phyloP scores from a whole-genome alignment of 768 basidiomycete genomes.

The Lentinula lateritia region DNA sequence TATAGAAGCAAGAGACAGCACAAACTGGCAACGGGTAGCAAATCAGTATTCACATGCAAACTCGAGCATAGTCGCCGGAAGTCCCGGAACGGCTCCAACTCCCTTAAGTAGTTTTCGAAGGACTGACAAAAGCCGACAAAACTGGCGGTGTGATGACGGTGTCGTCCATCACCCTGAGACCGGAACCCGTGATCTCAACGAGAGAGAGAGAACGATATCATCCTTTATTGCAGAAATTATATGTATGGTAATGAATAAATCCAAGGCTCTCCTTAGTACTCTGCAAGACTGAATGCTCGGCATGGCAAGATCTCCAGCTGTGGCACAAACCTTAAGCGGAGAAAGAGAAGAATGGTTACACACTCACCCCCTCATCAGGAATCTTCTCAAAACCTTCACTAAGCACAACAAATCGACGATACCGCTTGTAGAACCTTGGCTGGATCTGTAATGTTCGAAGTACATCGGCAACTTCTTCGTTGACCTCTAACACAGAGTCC shows the following conservation, averaged over 20 bases:
- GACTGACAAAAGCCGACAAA: no score
- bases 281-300: background rate
- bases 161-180: no score
- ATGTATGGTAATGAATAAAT: no score
- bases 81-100: no score
- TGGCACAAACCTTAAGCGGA: background rate
- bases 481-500: conserved; percentile 21
- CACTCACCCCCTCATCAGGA: conserved; percentile 44
- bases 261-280: background rate
- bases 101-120: no score
- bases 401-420: conserved; percentile 65
- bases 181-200: no score
- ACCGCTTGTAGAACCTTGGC: conserved; percentile 52
- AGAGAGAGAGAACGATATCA: no score
- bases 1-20: background rate
- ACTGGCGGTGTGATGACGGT: no score
- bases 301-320: background rate
- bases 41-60: background rate
- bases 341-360: background rate
- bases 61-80: background rate
- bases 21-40: background rate
- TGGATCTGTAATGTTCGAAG: conserved; percentile 53
- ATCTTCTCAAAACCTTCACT: conserved; percentile 23
- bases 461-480: conserved; percentile 39
- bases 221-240: no score